Percentiles rank a stretch among this genome's conserved stretches.
Conservation (phyloP, 2,329 filamentous ascomycete species). For the Fusarium zealandicum region DNA sequence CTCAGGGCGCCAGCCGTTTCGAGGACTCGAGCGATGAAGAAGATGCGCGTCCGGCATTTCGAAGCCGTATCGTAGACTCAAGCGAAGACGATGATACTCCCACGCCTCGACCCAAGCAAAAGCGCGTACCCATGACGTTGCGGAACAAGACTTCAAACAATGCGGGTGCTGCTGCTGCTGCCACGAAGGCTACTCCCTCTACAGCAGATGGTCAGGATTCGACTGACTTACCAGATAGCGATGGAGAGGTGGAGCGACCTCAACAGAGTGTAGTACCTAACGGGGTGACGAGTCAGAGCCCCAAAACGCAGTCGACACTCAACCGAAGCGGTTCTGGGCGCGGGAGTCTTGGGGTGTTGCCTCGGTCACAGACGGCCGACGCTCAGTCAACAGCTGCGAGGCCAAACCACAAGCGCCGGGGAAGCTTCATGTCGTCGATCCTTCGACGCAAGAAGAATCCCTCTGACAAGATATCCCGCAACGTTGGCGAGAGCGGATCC, state of each 20-base stretch:
- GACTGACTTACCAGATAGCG: conserved; percentile 67
- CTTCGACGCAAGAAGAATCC: conserved; percentile 68
- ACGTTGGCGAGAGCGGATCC: conserved; percentile 63
- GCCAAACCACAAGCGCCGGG: conserved; percentile 49
- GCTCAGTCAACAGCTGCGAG: conserved; percentile 32
- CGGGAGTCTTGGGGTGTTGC: conserved; percentile 43
- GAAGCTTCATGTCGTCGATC: conserved; percentile 63
- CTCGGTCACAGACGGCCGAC: conserved; percentile 31
- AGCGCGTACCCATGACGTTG: conserved; percentile 48
- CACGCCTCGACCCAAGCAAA: conserved; percentile 32
- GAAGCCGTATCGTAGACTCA: conserved; percentile 74
- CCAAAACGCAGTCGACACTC: conserved; percentile 41
- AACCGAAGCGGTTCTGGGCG: conserved; percentile 53
- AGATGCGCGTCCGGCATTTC: conserved; percentile 30
- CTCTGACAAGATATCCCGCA: conserved; percentile 61
- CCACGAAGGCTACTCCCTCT: conserved; percentile 49
- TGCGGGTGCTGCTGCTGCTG: conserved; percentile 47
- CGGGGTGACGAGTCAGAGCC: conserved; percentile 14
- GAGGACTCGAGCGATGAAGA: conserved; percentile 76
- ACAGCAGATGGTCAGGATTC: conserved; percentile 59
- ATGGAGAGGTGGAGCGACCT: conserved; percentile 52
- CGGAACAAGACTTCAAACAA: conserved; percentile 42
- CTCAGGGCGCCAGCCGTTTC: conserved; percentile 65
- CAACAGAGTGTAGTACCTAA: conserved; percentile 19
- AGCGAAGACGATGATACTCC: conserved; percentile 66